phyloP scores from a whole-genome alignment of 2,329 filamentous ascomycete genomes.

The Pleoardoris graminearum region DNA sequence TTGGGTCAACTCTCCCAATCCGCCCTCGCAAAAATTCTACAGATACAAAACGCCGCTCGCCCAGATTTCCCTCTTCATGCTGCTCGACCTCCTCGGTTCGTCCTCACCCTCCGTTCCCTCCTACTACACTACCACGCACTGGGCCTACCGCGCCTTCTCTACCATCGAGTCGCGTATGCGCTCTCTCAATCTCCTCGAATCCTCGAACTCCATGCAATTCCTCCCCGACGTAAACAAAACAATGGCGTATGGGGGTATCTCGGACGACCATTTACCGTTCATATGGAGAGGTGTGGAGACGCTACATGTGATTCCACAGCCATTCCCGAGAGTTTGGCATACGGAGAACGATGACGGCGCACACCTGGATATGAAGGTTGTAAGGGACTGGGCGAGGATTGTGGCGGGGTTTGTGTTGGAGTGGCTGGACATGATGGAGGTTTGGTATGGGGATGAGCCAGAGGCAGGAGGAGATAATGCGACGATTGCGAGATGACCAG shows the following conservation, averaged over 20 bases:
- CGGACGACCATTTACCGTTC: slow-evolving; percentile 93
- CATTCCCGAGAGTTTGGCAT: slow-evolving; percentile 88
- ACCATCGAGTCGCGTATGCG: slow-evolving; percentile 74
- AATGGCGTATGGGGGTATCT: slow-evolving; percentile 53
- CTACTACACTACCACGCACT: slow-evolving; percentile 88
- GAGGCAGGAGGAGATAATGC: neutral
- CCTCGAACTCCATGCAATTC: slow-evolving; percentile 58
- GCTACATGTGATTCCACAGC: slow-evolving; percentile 82
- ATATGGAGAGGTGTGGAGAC: slow-evolving; percentile 83
- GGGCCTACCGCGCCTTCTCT: slow-evolving; percentile 83
- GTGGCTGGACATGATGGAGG: slow-evolving; percentile 81
- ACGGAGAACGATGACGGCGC: slow-evolving; percentile 78
- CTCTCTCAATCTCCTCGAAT: slow-evolving; percentile 64
- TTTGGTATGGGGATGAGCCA: slow-evolving; percentile 30
- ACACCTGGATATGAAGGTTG: slow-evolving; percentile 77
- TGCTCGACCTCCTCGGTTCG: slow-evolving; percentile 85
- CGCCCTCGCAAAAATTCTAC: slow-evolving; percentile 65
- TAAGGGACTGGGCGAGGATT: slow-evolving; percentile 86
- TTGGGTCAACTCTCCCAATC: slow-evolving; percentile 75
- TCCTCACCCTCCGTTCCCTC: slow-evolving; percentile 73
- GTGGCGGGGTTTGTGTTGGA: slow-evolving; percentile 83
- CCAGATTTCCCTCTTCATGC: slow-evolving; percentile 83
- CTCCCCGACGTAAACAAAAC: slow-evolving; percentile 48
- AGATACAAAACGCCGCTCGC: slow-evolving; percentile 72
- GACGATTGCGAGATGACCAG: neutral